A percentile compares a stretch with the other conserved stretches of the same genome.
These are phyloP conservation scores for Pyrus bretschneideri DNA, from an alignment of 306 rosid genomes.

Conservation along the genomic window DNA sequence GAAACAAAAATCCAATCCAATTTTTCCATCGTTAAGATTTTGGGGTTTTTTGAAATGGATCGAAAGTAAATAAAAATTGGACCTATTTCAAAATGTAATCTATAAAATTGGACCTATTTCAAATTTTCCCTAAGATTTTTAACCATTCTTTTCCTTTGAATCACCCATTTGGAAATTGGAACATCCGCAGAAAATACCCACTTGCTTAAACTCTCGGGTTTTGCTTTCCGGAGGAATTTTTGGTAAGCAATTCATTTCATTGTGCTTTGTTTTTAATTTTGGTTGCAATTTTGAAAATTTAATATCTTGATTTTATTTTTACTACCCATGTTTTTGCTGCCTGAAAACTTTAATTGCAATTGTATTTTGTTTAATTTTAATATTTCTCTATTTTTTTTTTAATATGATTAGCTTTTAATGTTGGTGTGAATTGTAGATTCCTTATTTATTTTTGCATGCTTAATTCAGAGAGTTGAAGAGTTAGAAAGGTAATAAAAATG, in stretches of 20 bases:
- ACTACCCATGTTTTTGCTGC: neutral
- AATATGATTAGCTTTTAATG: neutral
- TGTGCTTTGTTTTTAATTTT: neutral
- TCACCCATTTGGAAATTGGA: neutral
- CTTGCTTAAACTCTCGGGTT: neutral
- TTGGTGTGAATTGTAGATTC: neutral
- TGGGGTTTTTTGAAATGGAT: too few species aligned
- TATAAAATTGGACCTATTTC: too few species aligned
- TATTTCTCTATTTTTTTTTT: neutral
- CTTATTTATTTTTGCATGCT: neutral
- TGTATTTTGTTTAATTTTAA: neutral
- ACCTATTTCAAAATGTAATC: too few species aligned
- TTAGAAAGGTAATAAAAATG: neutral
- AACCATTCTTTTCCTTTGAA: neutral
- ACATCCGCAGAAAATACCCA: neutral
- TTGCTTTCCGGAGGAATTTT: neutral
- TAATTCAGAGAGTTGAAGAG: neutral
- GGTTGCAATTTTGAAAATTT: neutral
- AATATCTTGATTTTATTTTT: neutral
- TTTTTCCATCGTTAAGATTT: neutral
- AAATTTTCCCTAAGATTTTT: too few species aligned
- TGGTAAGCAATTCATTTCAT: neutral
- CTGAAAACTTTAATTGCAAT: neutral
- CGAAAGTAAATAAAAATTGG: too few species aligned
- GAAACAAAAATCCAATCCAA: neutral